Base-by-base conservation (phyloP, 2,329 filamentous ascomycete genomes). In the Sporothrix brasiliensis region DNA sequence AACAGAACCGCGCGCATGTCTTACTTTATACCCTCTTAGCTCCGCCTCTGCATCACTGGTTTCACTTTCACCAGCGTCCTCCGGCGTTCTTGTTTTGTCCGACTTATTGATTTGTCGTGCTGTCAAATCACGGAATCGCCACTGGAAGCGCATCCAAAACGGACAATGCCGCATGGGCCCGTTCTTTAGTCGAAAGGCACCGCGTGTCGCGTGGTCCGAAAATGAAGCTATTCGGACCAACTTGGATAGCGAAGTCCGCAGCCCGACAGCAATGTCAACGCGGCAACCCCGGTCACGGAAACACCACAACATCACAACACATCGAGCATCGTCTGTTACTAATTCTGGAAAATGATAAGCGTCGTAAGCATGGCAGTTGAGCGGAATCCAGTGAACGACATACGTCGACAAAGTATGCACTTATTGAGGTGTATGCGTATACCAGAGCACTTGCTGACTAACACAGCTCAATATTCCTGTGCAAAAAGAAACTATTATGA, bases 181-280 rank as follows among this genome's bases (percentile, higher is more conserved):
- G 53, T 34, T 41, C 11, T 2, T 24, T 41, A 7, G n/a, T 61
- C 10, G 16, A 44, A 41, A n/a, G n/a, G 34, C 10, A 19, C 56
- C 34, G n/a, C 24, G 2, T 61, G 65, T 30, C 49, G 27, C 27
- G 10, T 54, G 7, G n/a, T 4, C 58, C 39, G n/a, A 30, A 50
- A 66, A 34, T 66, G 61, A 66, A 66, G 61, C 61, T 66, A 50
- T 65, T 65, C 60, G 61, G 61, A 47, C 24, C 61, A 66, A 66
- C 24, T 52, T 50, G 10, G 21, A 66, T 44, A 66, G 61, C 61
- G 61, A 66, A 34, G 61, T 66, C 61, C 61, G 61, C 41, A 49
- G 5, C 11, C 21, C 21, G 44, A 34, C 39, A 66, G 44, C 44
- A 54, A 27, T 30, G 44, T 21, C 50, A 54, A 27, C 7, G 54